Conservation (phyloP, 1,284 basidiomycete genomes). For the Kalmanozyma brasiliensis region DNA sequence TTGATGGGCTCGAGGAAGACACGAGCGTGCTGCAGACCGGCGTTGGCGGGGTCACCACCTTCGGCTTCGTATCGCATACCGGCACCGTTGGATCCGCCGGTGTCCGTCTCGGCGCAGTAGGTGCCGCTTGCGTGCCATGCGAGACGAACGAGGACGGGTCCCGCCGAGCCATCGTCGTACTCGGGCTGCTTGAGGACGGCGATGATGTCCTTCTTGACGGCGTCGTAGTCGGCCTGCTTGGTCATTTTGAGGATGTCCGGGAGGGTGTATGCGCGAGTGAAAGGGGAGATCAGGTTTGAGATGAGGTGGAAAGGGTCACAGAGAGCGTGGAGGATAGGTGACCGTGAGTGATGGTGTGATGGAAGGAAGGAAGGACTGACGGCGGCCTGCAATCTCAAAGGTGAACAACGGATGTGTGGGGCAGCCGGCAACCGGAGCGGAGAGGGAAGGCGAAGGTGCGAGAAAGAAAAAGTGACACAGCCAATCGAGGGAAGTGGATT, state of each 20-base stretch:
- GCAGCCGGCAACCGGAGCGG: not conserved
- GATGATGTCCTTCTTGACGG: slow-evolving; percentile 62
- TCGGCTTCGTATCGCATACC: slow-evolving; percentile 70
- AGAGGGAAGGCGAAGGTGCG: not conserved
- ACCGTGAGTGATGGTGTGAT: slow-evolving; percentile 10
- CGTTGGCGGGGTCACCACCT: slow-evolving; percentile 66
- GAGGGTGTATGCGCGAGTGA: not conserved
- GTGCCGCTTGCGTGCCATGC: slow-evolving; percentile 67
- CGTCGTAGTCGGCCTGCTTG: slow-evolving; percentile 58
- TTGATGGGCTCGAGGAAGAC: slow-evolving; percentile 71
- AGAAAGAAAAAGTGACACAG: slow-evolving; percentile 1
- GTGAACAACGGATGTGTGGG: too few relatives aligned
- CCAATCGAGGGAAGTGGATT: slow-evolving; percentile 26
- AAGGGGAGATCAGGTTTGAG: not conserved
- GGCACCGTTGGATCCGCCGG: slow-evolving; percentile 72
- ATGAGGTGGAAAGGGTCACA: not conserved
- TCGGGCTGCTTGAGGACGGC: slow-evolving; percentile 64
- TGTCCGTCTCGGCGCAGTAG: slow-evolving; percentile 68
- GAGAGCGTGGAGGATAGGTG: not conserved
- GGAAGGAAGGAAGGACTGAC: not conserved
- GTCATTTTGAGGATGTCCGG: slow-evolving; percentile 27
- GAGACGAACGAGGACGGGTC: slow-evolving; percentile 65
- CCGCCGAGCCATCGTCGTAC: slow-evolving; percentile 66
- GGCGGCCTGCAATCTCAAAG: not conserved
- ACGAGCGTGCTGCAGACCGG: slow-evolving; percentile 71